Percentiles rank a stretch among this genome's conserved stretches.
phyloP scores from a whole-genome alignment of 345 rosid species.

The Salix brachista region DNA sequence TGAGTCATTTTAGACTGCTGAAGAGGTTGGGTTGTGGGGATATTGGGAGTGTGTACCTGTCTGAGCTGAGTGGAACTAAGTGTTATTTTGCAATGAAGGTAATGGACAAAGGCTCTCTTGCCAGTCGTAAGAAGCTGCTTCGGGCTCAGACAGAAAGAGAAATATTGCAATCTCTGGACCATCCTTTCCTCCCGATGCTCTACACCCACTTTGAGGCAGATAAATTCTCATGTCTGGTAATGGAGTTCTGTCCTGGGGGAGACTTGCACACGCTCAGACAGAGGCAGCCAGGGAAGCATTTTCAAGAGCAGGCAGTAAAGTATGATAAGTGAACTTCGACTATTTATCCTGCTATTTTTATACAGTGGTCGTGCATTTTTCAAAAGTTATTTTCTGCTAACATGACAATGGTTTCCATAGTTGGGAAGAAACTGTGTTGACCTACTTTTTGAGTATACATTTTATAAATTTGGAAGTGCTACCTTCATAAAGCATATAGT shows the following conservation, averaged over 20 bases:
- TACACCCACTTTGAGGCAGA: conserved; percentile 89
- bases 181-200: conserved; percentile 87
- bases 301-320: conserved; percentile 89
- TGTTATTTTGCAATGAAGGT: conserved; percentile 92
- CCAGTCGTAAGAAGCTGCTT: conserved; percentile 81
- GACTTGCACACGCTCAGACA: conserved; percentile 89
- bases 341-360: conserved; percentile 11
- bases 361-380: conserved; percentile 2
- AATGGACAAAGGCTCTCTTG: conserved; percentile 90
- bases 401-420: not conserved
- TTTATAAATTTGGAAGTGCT: conserved; percentile 1
- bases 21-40: conserved; percentile 93
- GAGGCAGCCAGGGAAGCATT: conserved; percentile 87
- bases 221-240: conserved; percentile 82
- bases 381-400: not conserved
- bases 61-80: conserved; percentile 82
- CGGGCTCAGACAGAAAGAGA: conserved; percentile 94
- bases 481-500: not conserved
- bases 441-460: not conserved
- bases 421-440: not conserved
- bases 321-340: conserved; percentile 36
- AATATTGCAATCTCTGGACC: conserved; percentile 81
- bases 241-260: conserved; percentile 96
- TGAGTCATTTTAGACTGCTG: conserved; percentile 76
- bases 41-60: conserved; percentile 87